A percentile compares a stretch with the other conserved stretches of the same genome.
These are phyloP conservation scores for Amniculicola lignicola DNA, from an alignment of 495 filamentous ascomycete species.

Conservation along the genomic window DNA sequence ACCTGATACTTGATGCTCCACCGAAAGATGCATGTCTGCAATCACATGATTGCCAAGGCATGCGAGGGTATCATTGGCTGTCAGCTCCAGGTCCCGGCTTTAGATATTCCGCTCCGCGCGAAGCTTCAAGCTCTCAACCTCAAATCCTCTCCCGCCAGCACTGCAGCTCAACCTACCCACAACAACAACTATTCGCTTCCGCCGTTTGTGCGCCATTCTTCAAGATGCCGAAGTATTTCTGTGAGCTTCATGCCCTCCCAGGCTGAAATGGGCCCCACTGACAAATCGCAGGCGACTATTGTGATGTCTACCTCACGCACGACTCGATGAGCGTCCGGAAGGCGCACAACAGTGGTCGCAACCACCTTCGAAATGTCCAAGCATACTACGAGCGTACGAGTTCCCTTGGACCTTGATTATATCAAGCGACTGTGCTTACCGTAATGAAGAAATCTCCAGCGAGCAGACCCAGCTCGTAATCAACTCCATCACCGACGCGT, in stretches of 20 bases:
- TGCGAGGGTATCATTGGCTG: too few species aligned
- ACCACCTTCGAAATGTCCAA: conserved; percentile 94
- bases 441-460: conserved; percentile 98
- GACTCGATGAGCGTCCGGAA: conserved; percentile 99
- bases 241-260: conserved; percentile 48
- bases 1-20: too few species aligned
- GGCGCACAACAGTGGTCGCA: conserved; percentile 93
- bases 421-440: conserved; percentile 2
- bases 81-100: too few species aligned
- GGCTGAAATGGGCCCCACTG: neutral
- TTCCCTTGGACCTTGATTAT: neutral
- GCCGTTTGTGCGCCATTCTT: too few species aligned
- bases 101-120: too few species aligned
- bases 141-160: too few species aligned
- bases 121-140: too few species aligned
- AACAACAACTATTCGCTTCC: too few species aligned
- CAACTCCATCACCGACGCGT: conserved; percentile 92
- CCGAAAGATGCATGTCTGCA: too few species aligned
- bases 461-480: conserved; percentile 98
- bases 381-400: conserved; percentile 92
- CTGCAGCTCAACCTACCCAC: too few species aligned
- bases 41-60: too few species aligned
- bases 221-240: conserved; percentile 61
- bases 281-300: conserved; percentile 76
- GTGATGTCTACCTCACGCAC: conserved; percentile 99